A percentile compares a stretch with the other conserved stretches of the same genome.
Conservation (phyloP, 2,329 filamentous ascomycete genomes). For the Sclerotiophoma versabilis region DNA sequence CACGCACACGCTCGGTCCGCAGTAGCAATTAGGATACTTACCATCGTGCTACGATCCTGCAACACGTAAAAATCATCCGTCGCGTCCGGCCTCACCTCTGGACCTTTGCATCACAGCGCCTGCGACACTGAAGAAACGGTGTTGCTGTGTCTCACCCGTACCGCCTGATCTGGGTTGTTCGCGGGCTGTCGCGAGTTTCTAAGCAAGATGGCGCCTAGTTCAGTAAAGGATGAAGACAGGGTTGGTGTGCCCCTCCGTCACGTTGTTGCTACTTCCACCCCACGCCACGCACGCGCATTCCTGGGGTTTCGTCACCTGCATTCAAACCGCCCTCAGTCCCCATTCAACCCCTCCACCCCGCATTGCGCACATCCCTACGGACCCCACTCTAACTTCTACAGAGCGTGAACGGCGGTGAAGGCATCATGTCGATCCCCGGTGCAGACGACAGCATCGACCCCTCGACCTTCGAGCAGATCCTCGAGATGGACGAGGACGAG, state of each 20-base stretch:
- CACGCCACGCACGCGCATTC: conserved; percentile 17
- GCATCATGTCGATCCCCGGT: conserved; percentile 60
- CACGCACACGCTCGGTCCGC: conserved; percentile 17
- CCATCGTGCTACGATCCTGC: conserved; percentile 16
- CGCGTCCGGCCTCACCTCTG: conserved; percentile 20
- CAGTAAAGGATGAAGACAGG: conserved; percentile 43
- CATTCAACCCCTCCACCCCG: background rate
- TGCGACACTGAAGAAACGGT: conserved; percentile 26
- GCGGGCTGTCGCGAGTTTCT: conserved; percentile 25
- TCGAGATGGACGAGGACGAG: conserved; percentile 96
- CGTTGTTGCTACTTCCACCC: conserved; percentile 17
- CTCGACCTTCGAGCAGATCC: conserved; percentile 87
- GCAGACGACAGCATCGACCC: conserved; percentile 80
- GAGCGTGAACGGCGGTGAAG: conserved; percentile 34
- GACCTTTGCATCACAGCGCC: conserved; percentile 15
- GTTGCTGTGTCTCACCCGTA: conserved; percentile 26
- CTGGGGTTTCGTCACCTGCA: background rate
- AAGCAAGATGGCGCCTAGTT: conserved; percentile 43
- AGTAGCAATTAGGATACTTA: conserved; percentile 7
- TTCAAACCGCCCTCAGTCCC: background rate
- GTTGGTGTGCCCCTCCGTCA: conserved; percentile 45
- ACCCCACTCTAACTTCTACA: conserved; percentile 24
- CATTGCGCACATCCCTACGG: conserved; percentile 8
- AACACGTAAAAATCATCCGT: conserved; percentile 32
- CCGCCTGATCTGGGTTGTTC: conserved; percentile 18